Conservation (phyloP, 495 filamentous ascomycete genomes). For the Tuber borchii region DNA sequence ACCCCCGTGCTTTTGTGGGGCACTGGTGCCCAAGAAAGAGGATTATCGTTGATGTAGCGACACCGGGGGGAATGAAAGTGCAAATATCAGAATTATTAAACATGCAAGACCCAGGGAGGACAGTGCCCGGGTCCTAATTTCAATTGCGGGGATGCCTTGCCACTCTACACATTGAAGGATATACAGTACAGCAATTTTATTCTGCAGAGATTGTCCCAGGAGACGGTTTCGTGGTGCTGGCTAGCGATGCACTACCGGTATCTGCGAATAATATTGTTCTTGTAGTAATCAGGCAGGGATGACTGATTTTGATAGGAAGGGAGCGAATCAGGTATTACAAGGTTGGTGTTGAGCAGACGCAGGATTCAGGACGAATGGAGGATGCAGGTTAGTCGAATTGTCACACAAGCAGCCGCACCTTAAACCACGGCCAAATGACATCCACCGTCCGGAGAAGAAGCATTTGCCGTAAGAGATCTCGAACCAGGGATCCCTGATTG, state of each 20-base stretch:
- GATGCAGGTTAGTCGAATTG: slow-evolving; percentile 18
- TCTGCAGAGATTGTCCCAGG: neutral
- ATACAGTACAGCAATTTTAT: neutral
- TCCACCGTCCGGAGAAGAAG: slow-evolving; percentile 7
- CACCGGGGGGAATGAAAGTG: neutral
- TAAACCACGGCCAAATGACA: slow-evolving; percentile 19
- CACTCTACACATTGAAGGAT: neutral
- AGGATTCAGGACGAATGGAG: neutral
- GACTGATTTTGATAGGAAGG: neutral
- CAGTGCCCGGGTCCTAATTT: neutral
- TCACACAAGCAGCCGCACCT: slow-evolving; percentile 37
- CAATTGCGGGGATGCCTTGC: neutral
- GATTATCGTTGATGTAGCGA: neutral
- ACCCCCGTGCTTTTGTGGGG: neutral
- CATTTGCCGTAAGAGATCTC: slow-evolving; percentile 26
- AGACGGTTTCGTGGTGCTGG: neutral
- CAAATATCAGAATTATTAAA: neutral
- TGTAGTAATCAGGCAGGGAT: neutral
- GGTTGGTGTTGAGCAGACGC: neutral
- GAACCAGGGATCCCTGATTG: slow-evolving; percentile 23
- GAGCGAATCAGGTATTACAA: neutral
- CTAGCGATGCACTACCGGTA: neutral
- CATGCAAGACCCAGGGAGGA: neutral
- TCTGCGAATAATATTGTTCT: neutral
- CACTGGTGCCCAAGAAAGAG: neutral